These are phyloP conservation scores for Aspergillus japonicus DNA, from an alignment of 2,329 filamentous ascomycete genomes.

Conservation along the genomic window DNA sequence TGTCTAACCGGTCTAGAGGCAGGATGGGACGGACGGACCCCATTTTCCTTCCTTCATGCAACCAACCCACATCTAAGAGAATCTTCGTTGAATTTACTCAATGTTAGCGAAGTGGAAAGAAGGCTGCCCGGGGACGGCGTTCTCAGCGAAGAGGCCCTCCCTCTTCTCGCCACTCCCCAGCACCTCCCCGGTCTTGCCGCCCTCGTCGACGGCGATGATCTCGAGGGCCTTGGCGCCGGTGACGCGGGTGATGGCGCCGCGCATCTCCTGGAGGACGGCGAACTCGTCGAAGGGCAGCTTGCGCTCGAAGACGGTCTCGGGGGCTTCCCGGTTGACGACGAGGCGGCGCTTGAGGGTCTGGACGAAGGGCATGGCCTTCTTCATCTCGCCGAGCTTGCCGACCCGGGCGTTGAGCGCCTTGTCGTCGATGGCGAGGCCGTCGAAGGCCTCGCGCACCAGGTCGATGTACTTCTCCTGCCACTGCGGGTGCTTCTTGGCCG, in stretches of 20 bases:
- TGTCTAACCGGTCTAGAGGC: no score
- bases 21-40: no score
- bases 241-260: conserved; percentile 73
- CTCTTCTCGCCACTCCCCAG: conserved; percentile 53
- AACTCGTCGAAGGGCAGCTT: conserved; percentile 86
- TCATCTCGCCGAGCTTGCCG: conserved; percentile 76
- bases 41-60: no score
- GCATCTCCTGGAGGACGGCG: conserved; percentile 72
- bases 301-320: conserved; percentile 71
- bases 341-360: conserved; percentile 83
- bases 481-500: conserved; percentile 73
- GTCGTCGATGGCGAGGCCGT: conserved; percentile 67
- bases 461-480: conserved; percentile 94
- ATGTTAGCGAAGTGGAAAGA: conserved; percentile 86
- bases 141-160: conserved; percentile 64
- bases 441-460: conserved; percentile 70
- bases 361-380: conserved; percentile 97
- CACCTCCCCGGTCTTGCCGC: conserved; percentile 50
- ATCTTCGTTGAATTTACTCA: conserved; percentile 25
- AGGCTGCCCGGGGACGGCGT: conserved; percentile 77
- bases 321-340: conserved; percentile 62
- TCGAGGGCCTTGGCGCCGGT: conserved; percentile 70
- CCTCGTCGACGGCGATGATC: conserved; percentile 67
- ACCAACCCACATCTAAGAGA: no score
- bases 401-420: conserved; percentile 77